Percentiles rank a stretch among this genome's conserved stretches.
phyloP scores from a whole-genome alignment of 1,284 basidiomycete species.

The Phenoliferia sp. region DNA sequence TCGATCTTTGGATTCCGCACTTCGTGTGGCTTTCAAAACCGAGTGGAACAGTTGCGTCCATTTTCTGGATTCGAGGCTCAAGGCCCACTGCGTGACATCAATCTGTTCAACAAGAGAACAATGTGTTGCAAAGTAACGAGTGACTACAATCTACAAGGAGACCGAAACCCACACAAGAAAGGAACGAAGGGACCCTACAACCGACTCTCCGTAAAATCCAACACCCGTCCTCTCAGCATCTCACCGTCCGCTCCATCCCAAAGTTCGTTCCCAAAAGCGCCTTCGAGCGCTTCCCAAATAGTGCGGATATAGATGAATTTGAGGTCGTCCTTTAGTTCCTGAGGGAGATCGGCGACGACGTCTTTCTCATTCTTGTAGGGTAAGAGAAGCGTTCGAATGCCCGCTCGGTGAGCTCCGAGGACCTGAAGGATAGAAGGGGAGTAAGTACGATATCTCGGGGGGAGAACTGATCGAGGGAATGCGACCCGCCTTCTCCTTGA shows the following conservation, averaged over 20 bases:
- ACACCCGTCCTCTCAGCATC: background rate
- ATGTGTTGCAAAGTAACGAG: too few species aligned
- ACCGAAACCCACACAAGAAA: too few species aligned
- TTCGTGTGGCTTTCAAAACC: too few species aligned
- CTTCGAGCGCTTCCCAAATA: slow-evolving; percentile 70
- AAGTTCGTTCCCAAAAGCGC: slow-evolving; percentile 53
- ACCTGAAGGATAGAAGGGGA: slow-evolving; percentile 43
- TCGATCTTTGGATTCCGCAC: too few species aligned
- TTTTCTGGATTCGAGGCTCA: too few species aligned
- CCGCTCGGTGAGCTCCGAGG: slow-evolving; percentile 75
- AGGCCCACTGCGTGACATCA: too few species aligned
- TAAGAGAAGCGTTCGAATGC: slow-evolving; percentile 71
- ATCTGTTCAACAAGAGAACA: too few species aligned
- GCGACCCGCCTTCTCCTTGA: slow-evolving; percentile 65
- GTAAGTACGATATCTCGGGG: background rate
- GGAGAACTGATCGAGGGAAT: background rate
- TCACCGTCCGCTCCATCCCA: slow-evolving; percentile 4
- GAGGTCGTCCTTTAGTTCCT: slow-evolving; percentile 64
- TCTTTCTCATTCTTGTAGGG: slow-evolving; percentile 79
- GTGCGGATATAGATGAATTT: slow-evolving; percentile 73
- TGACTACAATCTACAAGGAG: too few species aligned
- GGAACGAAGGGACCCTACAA: too few species aligned
- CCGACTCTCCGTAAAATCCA: background rate
- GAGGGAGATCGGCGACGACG: slow-evolving; percentile 73
- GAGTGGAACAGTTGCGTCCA: too few species aligned